Evolutionary conservation across 257 asterid species (phyloP).

Genomic region (Rauvolfia tetraphylla): DNA sequence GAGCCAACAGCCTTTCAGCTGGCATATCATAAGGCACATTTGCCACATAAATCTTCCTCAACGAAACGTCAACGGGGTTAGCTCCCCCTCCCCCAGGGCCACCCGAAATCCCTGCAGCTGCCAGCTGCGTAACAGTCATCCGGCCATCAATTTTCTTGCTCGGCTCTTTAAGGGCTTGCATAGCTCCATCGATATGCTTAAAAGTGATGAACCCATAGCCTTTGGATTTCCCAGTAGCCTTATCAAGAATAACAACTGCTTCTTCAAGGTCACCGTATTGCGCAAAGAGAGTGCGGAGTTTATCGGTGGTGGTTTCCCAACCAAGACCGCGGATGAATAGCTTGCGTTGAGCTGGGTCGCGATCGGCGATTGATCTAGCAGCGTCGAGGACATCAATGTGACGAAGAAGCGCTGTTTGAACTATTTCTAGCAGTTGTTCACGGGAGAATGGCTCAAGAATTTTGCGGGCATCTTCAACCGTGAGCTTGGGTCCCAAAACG

Average conservation of each 20-base stretch:
- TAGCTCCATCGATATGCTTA: constrained; percentile 71
- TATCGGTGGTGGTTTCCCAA: constrained; percentile 84
- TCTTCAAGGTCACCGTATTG: constrained; percentile 69
- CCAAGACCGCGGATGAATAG: constrained; percentile 88
- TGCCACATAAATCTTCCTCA: constrained; percentile 73
- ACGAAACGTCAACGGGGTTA: constrained; percentile 54
- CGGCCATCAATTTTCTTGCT: constrained; percentile 80
- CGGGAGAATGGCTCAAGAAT: constrained; percentile 60
- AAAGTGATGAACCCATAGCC: constrained; percentile 80
- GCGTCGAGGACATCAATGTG: constrained; percentile 68
- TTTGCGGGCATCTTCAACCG: constrained; percentile 57
- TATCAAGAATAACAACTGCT: constrained; percentile 75
- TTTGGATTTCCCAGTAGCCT: constrained; percentile 68
- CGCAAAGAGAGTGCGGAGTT: constrained; percentile 55
- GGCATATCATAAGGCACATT: constrained; percentile 81
- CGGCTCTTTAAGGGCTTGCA: constrained; percentile 73
- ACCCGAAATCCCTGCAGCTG: constrained; percentile 65
- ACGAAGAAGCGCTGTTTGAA: constrained; percentile 54
- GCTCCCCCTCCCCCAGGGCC: constrained; percentile 45
- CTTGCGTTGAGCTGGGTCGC: constrained; percentile 65
- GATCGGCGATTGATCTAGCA: constrained; percentile 59
- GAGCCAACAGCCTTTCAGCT: constrained; percentile 63
- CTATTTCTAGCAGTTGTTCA: constrained; percentile 60
- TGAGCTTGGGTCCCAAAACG: constrained; percentile 32
- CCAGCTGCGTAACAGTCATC: constrained; percentile 80